Evolutionary conservation across 495 filamentous ascomycete genomes (phyloP), one percentile per base, ranked within the genome.

Genomic region (Podospora tetraspora): DNA sequence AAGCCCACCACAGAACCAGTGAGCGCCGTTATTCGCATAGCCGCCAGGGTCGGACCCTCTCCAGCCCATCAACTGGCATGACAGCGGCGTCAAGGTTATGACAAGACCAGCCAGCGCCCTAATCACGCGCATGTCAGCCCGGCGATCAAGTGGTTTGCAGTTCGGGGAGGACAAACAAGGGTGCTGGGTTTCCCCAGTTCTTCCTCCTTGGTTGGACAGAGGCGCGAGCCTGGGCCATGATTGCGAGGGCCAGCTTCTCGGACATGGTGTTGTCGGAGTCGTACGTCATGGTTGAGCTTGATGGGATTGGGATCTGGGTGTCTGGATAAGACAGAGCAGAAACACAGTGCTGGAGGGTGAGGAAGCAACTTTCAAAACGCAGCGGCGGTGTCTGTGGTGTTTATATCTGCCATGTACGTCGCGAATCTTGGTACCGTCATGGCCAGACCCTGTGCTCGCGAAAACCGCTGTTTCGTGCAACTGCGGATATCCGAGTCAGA

Each of bases 51-150:
- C 68, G 19, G 68, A 59, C 6, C 68, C 68, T 23, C 68, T 65
- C 68, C 68, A 69, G 22, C 68, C 68, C 68, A 69, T 69, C 62
- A 69, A 34, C 57, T 69, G 68, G 27, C 68, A 69, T 16, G 68
- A 69, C 24, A 69, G 37, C 61, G 68, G 68, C 34, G 68, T 69
- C 23, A 69, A 34, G 4, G 68, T 69, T 25, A 69, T 60, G n/a
- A 69, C 68, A n/a, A 69, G 62, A 11, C 68, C 68, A 61, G 68
- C 62, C 62, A 69, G 61, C 57, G 68, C 68, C n/a, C 68, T 69
- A 22, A 16, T 9, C 29, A n/a, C 29, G 23, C 16, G 1, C 27
- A 29, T 24, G 67, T 68, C 59, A 68, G 61, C 8, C 11, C n/a
- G 5, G 7, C 9, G 11, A 12, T 56, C 29, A n/a, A 2, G 23